Percentiles rank a stretch among this genome's conserved stretches.
phyloP scores from a whole-genome alignment of 116 monocot genomes.

The Dioscorea cayenensis region DNA sequence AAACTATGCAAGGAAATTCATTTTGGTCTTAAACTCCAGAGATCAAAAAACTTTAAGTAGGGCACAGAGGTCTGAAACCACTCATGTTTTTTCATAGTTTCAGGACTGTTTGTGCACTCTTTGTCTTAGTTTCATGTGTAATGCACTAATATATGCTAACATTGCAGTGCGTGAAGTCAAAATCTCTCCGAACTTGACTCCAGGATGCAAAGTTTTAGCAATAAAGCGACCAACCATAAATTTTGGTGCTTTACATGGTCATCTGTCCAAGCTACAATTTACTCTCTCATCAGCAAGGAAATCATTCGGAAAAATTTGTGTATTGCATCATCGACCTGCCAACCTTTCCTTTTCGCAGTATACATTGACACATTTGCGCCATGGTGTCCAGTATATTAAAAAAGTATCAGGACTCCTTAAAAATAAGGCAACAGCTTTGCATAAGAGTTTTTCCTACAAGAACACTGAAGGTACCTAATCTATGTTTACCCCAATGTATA shows the following conservation, averaged over 20 bases:
- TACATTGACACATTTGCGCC: slow-evolving; percentile 85
- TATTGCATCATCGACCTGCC: slow-evolving; percentile 56
- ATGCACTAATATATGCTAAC: not conserved
- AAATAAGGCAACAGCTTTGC: slow-evolving; percentile 62
- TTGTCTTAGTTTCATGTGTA: not conserved
- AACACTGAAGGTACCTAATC: slow-evolving; percentile 51
- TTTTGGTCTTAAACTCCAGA: too few relatives aligned
- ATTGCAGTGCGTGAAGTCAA: slow-evolving; percentile 72
- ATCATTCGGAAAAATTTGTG: slow-evolving; percentile 60
- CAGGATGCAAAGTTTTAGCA: slow-evolving; percentile 67
- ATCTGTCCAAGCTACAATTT: slow-evolving; percentile 73
- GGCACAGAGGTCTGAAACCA: too few relatives aligned
- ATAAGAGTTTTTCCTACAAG: slow-evolving; percentile 46
- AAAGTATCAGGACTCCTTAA: slow-evolving; percentile 82
- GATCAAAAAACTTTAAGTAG: too few relatives aligned
- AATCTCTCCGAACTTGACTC: slow-evolving; percentile 68
- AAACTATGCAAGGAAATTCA: too few relatives aligned
- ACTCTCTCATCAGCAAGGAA: slow-evolving; percentile 74
- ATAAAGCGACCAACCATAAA: slow-evolving; percentile 36
- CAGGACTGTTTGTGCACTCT: too few relatives aligned
- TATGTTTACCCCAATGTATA: not conserved
- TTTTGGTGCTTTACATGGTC: slow-evolving; percentile 54
- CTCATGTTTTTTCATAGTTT: too few relatives aligned
- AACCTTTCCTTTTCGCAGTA: slow-evolving; percentile 66
- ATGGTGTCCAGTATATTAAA: slow-evolving; percentile 79